Percentiles rank a stretch among this genome's conserved stretches.
These are phyloP conservation scores for Beauveria brongniartii DNA, from an alignment of 2,329 filamentous ascomycete species.

Conservation along the genomic window DNA sequence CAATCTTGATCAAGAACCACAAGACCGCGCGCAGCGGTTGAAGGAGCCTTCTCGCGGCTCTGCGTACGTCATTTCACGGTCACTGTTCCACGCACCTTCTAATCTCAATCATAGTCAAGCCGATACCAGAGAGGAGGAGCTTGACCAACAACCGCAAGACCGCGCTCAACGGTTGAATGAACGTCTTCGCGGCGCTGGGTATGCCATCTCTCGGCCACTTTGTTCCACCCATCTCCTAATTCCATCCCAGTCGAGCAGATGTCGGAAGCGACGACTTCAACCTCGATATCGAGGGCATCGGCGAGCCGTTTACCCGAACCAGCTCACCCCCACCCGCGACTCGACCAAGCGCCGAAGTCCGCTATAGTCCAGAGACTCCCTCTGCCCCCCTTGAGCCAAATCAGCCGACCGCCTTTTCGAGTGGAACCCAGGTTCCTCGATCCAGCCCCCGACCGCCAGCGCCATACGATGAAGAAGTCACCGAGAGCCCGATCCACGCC, in stretches of 20 bases:
- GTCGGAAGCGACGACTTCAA: slow-evolving; percentile 51
- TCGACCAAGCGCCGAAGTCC: not conserved
- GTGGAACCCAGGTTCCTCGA: not conserved
- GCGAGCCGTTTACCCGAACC: slow-evolving; percentile 17
- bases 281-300: slow-evolving; percentile 39
- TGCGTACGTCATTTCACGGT: slow-evolving; percentile 36
- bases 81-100: not conserved
- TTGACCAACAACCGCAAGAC: too few relatives aligned
- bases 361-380: not conserved
- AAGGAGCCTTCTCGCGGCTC: slow-evolving; percentile 58
- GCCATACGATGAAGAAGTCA: slow-evolving; percentile 21
- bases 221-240: not conserved
- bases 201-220: slow-evolving; percentile 21
- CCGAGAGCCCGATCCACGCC: slow-evolving; percentile 45
- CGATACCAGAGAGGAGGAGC: slow-evolving; percentile 37
- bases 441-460: not conserved
- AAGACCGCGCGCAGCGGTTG: slow-evolving; percentile 33
- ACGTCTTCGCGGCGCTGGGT: slow-evolving; percentile 58
- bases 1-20: not conserved
- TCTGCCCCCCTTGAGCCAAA: not conserved
- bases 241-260: slow-evolving; percentile 39
- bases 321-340: not conserved
- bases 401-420: not conserved
- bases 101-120: slow-evolving; percentile 34
- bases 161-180: slow-evolving; percentile 43